Base-by-base conservation (phyloP, 2,329 filamentous ascomycete species). In the Epichloe elymi region DNA sequence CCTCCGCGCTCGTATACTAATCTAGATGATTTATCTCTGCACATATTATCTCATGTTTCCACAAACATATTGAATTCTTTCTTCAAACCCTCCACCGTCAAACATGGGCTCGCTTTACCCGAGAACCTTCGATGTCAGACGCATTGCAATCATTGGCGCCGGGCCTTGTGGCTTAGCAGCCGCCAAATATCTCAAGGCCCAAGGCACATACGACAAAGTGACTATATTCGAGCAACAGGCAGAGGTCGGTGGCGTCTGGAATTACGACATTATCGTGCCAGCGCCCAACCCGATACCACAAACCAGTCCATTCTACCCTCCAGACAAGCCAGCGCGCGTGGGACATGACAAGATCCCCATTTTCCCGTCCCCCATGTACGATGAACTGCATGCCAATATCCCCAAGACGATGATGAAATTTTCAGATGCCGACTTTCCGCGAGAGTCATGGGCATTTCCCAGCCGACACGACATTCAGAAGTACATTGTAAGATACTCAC, bases 351-450 rank as follows among this genome's bases (percentile, higher is more conserved):
- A 57, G 38, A 61, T 76, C 1, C 77, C 84, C 5, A 65, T 81
- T 2, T 95, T 91, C 60, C 74, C 87, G n/a, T 88, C 86, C 17
- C 17, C 90, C 3, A 79, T 95, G 67, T 96, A 96, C 65, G 80
- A 88, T 46, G 70, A 76, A 23, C 71, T 96, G 15, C 84, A 95
- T 61, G 89, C 90, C 20, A 97, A 97, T 64, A 89, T 96, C 46
- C 86, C 89, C 0, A 80, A 85, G 53, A 73, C 74, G 0, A 64
- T 96, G 49, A 97, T 97, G 91, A 71, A 75, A 4, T 96, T 83
- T 64, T 83, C 83, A 4, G 85, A 91, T 57, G 70, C 79, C 6
- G 63, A 75, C 0, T 93, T 93, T 60, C 74, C 79, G 0, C 60
- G 73, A 1, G 74, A 80, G 12, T 73, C 76, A 6, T 80, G 83